Conservation (phyloP, 2,329 filamentous ascomycete genomes). For the Claviceps digitariae region DNA sequence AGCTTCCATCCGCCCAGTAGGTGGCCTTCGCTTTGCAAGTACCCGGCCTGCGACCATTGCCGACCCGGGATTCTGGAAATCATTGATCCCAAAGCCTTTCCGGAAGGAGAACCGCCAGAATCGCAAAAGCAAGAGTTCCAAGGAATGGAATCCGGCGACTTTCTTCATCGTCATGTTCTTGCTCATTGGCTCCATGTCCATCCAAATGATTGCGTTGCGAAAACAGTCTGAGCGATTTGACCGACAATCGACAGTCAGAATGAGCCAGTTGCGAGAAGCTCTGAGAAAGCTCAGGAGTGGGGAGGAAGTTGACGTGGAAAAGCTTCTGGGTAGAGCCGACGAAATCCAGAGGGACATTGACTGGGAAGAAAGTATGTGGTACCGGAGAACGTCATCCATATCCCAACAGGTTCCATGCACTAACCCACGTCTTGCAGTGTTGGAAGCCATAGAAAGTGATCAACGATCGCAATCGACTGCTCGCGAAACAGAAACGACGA, state of each 20-base stretch:
- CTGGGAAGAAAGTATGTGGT: slow-evolving; percentile 66
- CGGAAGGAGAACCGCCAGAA: slow-evolving; percentile 29
- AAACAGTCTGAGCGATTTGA: slow-evolving; percentile 61
- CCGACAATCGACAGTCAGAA: slow-evolving; percentile 65
- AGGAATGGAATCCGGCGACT: slow-evolving; percentile 67
- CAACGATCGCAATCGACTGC: slow-evolving; percentile 33
- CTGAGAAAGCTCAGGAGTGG: slow-evolving; percentile 56
- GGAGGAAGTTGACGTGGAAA: slow-evolving; percentile 75
- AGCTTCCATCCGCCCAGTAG: background rate
- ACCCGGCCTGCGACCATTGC: slow-evolving; percentile 35
- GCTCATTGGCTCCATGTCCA: slow-evolving; percentile 88
- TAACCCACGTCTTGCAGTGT: slow-evolving; percentile 29
- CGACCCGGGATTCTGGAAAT: slow-evolving; percentile 53
- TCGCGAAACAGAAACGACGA: slow-evolving; percentile 9
- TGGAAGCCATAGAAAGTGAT: slow-evolving; percentile 54
- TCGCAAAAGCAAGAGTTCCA: slow-evolving; percentile 31
- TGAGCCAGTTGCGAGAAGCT: slow-evolving; percentile 62
- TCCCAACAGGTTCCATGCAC: background rate
- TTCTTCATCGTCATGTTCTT: slow-evolving; percentile 74
- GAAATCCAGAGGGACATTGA: slow-evolving; percentile 61
- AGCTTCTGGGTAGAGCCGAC: slow-evolving; percentile 58
- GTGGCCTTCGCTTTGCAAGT: slow-evolving; percentile 18
- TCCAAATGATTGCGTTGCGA: slow-evolving; percentile 74
- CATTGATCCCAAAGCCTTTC: slow-evolving; percentile 54
- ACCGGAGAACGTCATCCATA: background rate